These are phyloP conservation scores for Hyaloscypha finlandica DNA, from an alignment of 495 filamentous ascomycete species.

Conservation along the genomic window DNA sequence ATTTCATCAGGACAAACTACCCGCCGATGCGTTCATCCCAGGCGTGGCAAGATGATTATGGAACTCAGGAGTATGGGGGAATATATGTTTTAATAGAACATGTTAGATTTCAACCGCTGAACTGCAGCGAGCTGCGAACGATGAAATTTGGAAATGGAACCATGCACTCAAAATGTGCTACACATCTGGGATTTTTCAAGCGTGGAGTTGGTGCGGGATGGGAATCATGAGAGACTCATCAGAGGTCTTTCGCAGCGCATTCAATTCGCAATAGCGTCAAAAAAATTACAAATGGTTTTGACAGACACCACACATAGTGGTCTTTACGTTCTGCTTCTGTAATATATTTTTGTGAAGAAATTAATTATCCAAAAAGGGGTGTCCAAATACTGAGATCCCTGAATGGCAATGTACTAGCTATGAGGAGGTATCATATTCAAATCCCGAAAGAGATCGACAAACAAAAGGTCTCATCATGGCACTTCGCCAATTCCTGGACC, in stretches of 20 bases:
- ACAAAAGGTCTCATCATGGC: conserved; percentile 20
- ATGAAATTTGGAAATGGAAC: not conserved
- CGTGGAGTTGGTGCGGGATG: conserved; percentile 6
- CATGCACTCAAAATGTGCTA: conserved; percentile 8
- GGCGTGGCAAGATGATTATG: conserved; percentile 8
- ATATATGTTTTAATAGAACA: not conserved
- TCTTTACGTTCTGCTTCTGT: not conserved
- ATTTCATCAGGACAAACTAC: conserved; percentile 28
- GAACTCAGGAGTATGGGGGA: not conserved
- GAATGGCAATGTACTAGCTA: not conserved
- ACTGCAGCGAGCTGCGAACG: not conserved
- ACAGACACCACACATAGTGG: not conserved
- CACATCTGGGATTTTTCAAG: not conserved
- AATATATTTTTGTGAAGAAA: not conserved
- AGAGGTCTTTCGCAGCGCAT: not conserved
- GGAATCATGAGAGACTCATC: not conserved
- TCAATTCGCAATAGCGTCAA: not conserved
- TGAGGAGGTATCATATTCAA: conserved; percentile 20
- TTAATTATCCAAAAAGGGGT: not conserved
- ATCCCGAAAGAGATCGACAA: conserved; percentile 4
- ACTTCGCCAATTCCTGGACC: conserved; percentile 26
- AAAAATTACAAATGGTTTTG: not conserved
- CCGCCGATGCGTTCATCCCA: conserved; percentile 27
- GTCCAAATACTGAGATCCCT: not conserved
- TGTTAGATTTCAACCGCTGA: not conserved